Base-by-base conservation (phyloP, 768 basidiomycete species). In the Lentinula raphanica region DNA sequence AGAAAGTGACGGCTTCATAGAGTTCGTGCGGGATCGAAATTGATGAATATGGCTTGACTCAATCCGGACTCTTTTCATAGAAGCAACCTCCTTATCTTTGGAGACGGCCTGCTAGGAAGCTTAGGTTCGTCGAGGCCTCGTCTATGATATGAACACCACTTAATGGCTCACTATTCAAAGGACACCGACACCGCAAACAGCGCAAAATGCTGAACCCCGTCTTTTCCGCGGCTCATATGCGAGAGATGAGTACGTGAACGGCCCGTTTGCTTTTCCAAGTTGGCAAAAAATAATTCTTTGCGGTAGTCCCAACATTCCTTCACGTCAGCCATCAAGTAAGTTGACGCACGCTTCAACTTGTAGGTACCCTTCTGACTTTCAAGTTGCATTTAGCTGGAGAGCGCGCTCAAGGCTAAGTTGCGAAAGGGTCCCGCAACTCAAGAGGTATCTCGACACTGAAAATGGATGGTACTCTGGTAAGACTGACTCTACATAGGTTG, bases 201-300 rank as follows among this genome's bases (percentile, higher is more conserved):
- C 65, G 72, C 19, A 72, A 71, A 59, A 66, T 75, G 62, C 65
- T 75, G 45, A 72, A 72, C 25, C 67, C 69, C 1, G 68, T 71
- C 11, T 75, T 75, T 59, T 72, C 72, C 12, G 62, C 60, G 19
- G 66, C 66, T 19, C 70, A 71, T 51, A 63, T 75, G 60, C 71
- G 72, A 27, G 58, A 65, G 9, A 65, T 72, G 64, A 45, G 63
- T 71, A 19, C 45, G 21, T n/a, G n/a, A n/a, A n/a, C n/a, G n/a
- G n/a, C n/a, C n/a, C n/a, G n/a, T n/a, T n/a, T n/a, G 9, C 31
- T 3, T 21, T 13, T 12, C 13, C 36, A 15, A 13, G 5, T 3
- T 35, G 15, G 12, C 3, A n/a, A n/a, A 11, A 5, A 28, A n/a
- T 17, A 4, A 27, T 27, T 35, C n/a, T 17, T 31, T 46, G 19